Base-by-base conservation (phyloP, 1,139 yeast species). In the Saccharomyces hybrid region DNA sequence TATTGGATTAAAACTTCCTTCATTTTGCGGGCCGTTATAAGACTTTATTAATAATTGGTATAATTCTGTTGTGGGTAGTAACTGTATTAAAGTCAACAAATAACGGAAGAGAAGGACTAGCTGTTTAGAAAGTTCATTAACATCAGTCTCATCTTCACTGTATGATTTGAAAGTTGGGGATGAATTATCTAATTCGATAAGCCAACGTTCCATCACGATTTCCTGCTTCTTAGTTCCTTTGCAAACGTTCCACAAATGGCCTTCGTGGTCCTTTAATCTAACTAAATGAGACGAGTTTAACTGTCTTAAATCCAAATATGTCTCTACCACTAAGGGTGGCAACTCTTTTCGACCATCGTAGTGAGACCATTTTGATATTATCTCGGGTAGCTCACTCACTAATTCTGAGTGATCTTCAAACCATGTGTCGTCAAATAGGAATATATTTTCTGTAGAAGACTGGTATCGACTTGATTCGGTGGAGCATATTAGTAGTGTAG, bases 141-240 rank as follows among this genome's bases (percentile, higher is more conserved):
- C 52, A 26, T 54, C 51, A 14, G 44, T 49, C 3, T 68, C 61
- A 11, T 46, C 48, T 31, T 26, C 23, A 23, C 20, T 44, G 3
- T 42, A 46, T 1, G 67, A 58, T 60, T 62, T 73, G 52, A 61
- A 63, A 50, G 71, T 69, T 2, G 62, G 55, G 5, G 65, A 61
- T 16, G 62, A 64, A 23, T 71, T 62, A 61, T 85, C 91, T 59
- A 90, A 80, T 68, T 90, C 96, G 42, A 93, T 74, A 27, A 89
- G 75, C 99, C 99, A 93, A 56, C 99, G 76, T 67, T 93, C 99
- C 55, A 93, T 72, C 1, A 93, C 96, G 16, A 93, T 81, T 69
- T 91, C 98, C 13, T 82, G 75, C 63, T 84, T 85, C 64, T 79
- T 82, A 2, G 77, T 76, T 16, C 82, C 81, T 55, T 75, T 76